phyloP scores from a whole-genome alignment of 257 asterid species.

The Echium plantagineum region DNA sequence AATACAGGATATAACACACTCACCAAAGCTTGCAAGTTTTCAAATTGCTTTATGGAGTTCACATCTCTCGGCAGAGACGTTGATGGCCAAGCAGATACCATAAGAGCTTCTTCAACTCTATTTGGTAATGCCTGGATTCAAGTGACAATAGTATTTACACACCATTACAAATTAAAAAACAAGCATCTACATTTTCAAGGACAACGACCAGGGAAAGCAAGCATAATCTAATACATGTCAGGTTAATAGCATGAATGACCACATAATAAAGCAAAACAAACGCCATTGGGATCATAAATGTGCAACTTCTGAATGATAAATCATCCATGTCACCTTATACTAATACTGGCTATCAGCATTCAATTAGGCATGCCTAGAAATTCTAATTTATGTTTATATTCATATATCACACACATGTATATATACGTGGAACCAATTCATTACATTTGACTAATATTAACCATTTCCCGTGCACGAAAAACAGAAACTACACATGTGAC shows the following conservation, averaged over 20 bases:
- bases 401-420: background rate
- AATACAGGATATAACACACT: slow-evolving; percentile 2
- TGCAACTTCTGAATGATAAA: background rate
- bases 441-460: no score
- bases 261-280: background rate
- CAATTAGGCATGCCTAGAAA: background rate
- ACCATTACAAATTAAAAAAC: background rate
- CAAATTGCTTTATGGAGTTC: slow-evolving; percentile 67
- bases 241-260: background rate
- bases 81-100: slow-evolving; percentile 76
- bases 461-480: background rate
- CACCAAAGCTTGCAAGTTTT: slow-evolving; percentile 87
- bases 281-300: no score
- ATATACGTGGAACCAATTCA: no score
- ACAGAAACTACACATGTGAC: background rate
- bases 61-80: slow-evolving; percentile 64
- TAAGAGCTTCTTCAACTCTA: slow-evolving; percentile 62
- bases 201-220: background rate
- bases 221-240: background rate
- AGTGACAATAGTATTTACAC: background rate
- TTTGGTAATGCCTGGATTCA: slow-evolving; percentile 60
- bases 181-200: background rate
- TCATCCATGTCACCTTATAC: background rate
- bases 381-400: background rate
- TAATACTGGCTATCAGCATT: background rate